Base-by-base conservation (phyloP, 768 basidiomycete species). In the Tulasnella sp. region DNA sequence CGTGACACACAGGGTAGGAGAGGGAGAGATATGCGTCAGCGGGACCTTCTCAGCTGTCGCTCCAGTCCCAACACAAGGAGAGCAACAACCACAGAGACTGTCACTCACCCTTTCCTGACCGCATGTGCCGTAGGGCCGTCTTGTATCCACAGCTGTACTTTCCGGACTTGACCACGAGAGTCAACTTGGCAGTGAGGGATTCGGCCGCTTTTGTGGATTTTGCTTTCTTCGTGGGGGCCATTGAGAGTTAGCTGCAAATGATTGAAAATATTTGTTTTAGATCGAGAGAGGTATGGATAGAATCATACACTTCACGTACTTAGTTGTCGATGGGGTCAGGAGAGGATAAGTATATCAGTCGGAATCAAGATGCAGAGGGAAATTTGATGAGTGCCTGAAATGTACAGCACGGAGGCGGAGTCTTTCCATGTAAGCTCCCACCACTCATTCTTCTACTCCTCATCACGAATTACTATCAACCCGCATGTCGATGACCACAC, bases 21-120 rank as follows among this genome's bases (percentile, higher is more conserved):
- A 67, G 54, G 56, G 64, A 70, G 63, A 66, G 49, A 62, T 25
- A 61, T 57, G 44, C 8, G 74, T 91, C 71, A 91, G 87, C 75
- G 86, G 88, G 87, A 91, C 90, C 90, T 94, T 93, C 92, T 92
- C 91, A 92, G 91, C 92, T 85, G 77, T 80, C 76, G 90, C 90
- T 92, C 90, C 90, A 91, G 90, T 83, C 90, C 89, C 87, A 81
- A 53, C 25, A 61, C 59, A 56, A 59, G 68, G 69, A 69, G 58
- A 53, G 62, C 60, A 27, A 60, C 24, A 44, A 55, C 15, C 22
- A 29, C 30, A 31, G n/a, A n/a, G n/a, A n/a, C n/a, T n/a, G n/a
- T n/a, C n/a, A 68, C 92, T 80, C 73, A 97, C 94, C 91, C 80
- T 96, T 94, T 72, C 96, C 93, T 64, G 74, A 86, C 70, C 94